Percentiles rank a stretch among this genome's conserved stretches.
Conservation (phyloP, 2,329 filamentous ascomycete species). For the Dactylellina leptospora region DNA sequence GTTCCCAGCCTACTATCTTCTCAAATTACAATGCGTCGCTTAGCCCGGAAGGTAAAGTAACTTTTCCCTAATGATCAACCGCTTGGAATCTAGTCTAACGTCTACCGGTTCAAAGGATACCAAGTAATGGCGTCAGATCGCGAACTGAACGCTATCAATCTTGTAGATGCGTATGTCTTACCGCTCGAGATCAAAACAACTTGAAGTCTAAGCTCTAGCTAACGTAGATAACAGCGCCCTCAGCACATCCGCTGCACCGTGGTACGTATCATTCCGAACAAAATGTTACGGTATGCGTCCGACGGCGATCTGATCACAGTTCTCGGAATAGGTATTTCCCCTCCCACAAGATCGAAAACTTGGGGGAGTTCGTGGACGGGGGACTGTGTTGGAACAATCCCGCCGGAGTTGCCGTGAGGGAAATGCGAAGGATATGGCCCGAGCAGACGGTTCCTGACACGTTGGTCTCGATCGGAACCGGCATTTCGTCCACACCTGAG, state of each 20-base stretch:
- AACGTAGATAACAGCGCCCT: background rate
- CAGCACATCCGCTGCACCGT: background rate
- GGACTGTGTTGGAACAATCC: background rate
- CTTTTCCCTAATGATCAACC: background rate
- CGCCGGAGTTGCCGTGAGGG: background rate
- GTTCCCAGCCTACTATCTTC: background rate
- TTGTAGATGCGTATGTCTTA: constrained; percentile 3
- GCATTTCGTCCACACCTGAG: background rate
- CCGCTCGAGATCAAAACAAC: background rate
- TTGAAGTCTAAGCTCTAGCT: background rate
- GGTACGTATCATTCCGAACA: background rate
- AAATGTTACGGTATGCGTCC: background rate
- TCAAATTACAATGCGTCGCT: background rate
- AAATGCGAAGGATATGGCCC: background rate
- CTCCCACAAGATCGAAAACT: background rate
- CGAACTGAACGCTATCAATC: background rate
- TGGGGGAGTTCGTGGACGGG: background rate
- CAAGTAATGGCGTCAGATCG: background rate
- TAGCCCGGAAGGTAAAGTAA: background rate
- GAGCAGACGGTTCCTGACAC: background rate
- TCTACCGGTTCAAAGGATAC: background rate
- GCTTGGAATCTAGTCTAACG: background rate
- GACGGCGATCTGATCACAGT: background rate
- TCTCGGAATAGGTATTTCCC: background rate
- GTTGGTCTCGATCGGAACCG: background rate